Base-by-base conservation (phyloP, 2,329 filamentous ascomycete species). In the Penicillium freii region DNA sequence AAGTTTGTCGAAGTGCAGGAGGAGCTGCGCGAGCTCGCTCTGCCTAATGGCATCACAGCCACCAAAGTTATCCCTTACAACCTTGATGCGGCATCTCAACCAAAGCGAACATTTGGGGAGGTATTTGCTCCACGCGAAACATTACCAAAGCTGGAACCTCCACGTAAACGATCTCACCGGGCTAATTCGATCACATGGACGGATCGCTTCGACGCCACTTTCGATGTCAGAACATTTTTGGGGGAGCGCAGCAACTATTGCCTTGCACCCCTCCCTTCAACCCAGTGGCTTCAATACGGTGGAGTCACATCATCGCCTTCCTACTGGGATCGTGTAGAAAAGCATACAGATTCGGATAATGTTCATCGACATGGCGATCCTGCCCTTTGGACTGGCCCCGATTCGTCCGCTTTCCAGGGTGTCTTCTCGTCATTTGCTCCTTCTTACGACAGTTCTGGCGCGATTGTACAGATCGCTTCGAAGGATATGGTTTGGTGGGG, bases 21-120 rank as follows among this genome's bases (percentile, higher is more conserved):
- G 31, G 77, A 82, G 11, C 75, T 91, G 10, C 81, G 84, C 51
- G 88, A 91, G 67, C 80, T 82, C 38, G 82, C 79, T 21, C 77
- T 97, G 27, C 92, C 92, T 0, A 87, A 85, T 57, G 91, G 91
- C 38, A 84, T 96, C 42, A 84, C 85, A 21, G 81, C 85, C 6
- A 89, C 87, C 2, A 86, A 87, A 60, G 80, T 91, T 5, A 75
- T 87, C 39, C 84, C 87, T 3, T 74, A 80, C 29, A 76, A 73
- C 50, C 56, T 69, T 9, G 68, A 71, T 46, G 61, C 66, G n/a
- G 63, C 65, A 38, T 54, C 67, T n/a, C 68, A 67, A 19, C 66
- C 66, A 42, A 70, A 70, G 42, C 74, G 73, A 44, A 78, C 75
- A 21, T 75, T 81, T 55, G 76, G 75, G 19, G 75, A 80, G 25